phyloP scores from a whole-genome alignment of 2,329 filamentous ascomycete genomes.

The Rhynchosporium graminicola region DNA sequence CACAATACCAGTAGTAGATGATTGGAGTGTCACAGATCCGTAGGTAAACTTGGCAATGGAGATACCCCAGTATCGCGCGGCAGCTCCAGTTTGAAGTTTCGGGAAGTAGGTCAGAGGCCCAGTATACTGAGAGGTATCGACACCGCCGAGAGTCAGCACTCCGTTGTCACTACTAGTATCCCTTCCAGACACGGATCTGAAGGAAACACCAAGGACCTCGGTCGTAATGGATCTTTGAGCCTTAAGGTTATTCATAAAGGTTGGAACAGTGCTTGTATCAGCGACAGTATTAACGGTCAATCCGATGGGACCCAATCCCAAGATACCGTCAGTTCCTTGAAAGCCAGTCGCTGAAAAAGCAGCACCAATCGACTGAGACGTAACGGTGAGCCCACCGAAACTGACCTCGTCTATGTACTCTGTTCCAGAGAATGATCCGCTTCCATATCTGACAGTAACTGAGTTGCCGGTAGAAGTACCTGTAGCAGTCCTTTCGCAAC shows the following conservation, averaged over 20 bases:
- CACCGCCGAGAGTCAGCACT: slow-evolving; percentile 71
- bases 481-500: slow-evolving; percentile 24
- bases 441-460: slow-evolving; percentile 37
- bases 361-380: slow-evolving; percentile 27
- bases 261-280: slow-evolving; percentile 12
- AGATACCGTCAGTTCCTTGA: slow-evolving; percentile 27
- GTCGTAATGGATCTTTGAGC: slow-evolving; percentile 38
- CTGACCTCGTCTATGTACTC: slow-evolving; percentile 39
- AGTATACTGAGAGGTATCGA: slow-evolving; percentile 64
- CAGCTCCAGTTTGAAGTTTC: slow-evolving; percentile 46
- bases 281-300: slow-evolving; percentile 36
- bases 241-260: slow-evolving; percentile 36
- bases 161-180: slow-evolving; percentile 57
- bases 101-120: slow-evolving; percentile 68
- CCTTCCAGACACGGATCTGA: slow-evolving; percentile 36
- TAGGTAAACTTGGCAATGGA: slow-evolving; percentile 60
- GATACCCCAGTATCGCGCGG: slow-evolving; percentile 69
- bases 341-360: slow-evolving; percentile 24
- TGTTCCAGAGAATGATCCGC: slow-evolving; percentile 36
- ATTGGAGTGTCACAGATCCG: slow-evolving; percentile 50
- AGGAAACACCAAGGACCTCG: slow-evolving; percentile 39
- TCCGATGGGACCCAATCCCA: slow-evolving; percentile 36
- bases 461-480: slow-evolving; percentile 34
- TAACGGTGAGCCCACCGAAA: slow-evolving; percentile 39
- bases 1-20: slow-evolving; percentile 63